phyloP scores from a whole-genome alignment of 768 basidiomycete species.

The Mrakia gelida region DNA sequence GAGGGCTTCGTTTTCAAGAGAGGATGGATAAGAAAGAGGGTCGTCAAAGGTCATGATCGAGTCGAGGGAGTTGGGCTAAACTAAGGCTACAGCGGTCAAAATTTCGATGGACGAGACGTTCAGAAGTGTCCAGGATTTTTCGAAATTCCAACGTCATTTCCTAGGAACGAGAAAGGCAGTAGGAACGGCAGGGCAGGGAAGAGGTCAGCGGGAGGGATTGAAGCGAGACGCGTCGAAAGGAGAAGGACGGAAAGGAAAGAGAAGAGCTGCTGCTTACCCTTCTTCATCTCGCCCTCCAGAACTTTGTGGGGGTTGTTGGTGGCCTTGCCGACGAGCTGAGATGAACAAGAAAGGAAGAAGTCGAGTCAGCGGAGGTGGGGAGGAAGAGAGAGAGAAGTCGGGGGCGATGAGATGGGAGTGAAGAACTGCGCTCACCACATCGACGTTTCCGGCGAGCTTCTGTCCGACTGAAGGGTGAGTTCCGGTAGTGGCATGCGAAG shows the following conservation, averaged over 20 bases:
- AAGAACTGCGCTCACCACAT: background rate
- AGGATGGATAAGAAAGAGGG: background rate
- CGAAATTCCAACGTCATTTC: background rate
- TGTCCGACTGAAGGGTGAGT: background rate
- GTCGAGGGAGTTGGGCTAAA: background rate
- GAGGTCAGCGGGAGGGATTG: no score
- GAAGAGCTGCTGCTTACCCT: background rate
- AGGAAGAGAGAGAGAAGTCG: background rate
- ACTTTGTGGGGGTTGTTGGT: constrained; percentile 17
- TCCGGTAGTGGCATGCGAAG: background rate
- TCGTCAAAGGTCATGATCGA: background rate
- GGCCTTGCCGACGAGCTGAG: background rate
- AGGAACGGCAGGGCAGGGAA: background rate
- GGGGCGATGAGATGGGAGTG: background rate
- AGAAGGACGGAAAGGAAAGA: background rate
- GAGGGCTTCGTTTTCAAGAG: no score
- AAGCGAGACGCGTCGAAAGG: background rate
- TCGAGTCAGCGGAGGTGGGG: background rate
- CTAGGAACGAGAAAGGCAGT: background rate
- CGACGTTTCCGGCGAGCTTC: background rate
- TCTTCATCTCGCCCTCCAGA: background rate
- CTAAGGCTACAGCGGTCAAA: background rate
- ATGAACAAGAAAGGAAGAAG: background rate
- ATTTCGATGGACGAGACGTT: background rate
- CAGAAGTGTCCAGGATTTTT: background rate